phyloP scores from a whole-genome alignment of 73 alveolate species.

The Diophrys appendiculata region DNA sequence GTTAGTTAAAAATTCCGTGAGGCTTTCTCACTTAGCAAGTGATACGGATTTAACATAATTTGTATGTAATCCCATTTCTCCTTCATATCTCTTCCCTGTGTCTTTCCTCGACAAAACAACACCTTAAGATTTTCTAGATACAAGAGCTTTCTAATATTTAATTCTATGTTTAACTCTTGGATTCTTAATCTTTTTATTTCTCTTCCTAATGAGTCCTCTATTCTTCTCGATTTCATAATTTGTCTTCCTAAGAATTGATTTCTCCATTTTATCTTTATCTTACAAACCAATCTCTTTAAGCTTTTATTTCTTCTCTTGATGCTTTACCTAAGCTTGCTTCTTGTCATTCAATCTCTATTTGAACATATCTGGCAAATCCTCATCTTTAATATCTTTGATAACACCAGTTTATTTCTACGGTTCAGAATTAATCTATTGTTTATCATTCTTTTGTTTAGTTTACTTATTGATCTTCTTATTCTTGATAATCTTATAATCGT shows the following conservation, averaged over 20 bases:
- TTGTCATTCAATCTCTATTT: background rate
- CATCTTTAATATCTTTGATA: background rate
- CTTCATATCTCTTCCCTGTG: slow-evolving; percentile 33
- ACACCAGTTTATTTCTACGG: background rate
- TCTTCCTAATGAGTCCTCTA: slow-evolving; percentile 58
- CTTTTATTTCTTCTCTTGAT: background rate
- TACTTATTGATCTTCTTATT: slow-evolving; percentile 18
- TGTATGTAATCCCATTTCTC: slow-evolving; percentile 28
- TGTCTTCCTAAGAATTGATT: slow-evolving; percentile 37
- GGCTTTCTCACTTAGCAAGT: background rate
- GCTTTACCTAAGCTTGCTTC: background rate
- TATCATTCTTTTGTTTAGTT: slow-evolving; percentile 9
- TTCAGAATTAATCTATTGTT: slow-evolving; percentile 5
- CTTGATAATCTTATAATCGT: slow-evolving; percentile 15
- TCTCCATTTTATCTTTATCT: slow-evolving; percentile 23
- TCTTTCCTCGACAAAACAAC: slow-evolving; percentile 50
- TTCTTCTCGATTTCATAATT: slow-evolving; percentile 48
- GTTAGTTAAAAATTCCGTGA: no score
- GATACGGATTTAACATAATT: background rate
- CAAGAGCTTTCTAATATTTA: slow-evolving; percentile 47
- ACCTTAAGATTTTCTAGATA: slow-evolving; percentile 18
- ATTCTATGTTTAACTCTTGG: slow-evolving; percentile 60
- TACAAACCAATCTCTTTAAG: background rate
- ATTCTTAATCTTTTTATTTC: slow-evolving; percentile 59
- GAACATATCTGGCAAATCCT: background rate